These are phyloP conservation scores for Sporisorium iseilematis-ciliati DNA, from an alignment of 1,284 basidiomycete genomes.

Conservation along the genomic window DNA sequence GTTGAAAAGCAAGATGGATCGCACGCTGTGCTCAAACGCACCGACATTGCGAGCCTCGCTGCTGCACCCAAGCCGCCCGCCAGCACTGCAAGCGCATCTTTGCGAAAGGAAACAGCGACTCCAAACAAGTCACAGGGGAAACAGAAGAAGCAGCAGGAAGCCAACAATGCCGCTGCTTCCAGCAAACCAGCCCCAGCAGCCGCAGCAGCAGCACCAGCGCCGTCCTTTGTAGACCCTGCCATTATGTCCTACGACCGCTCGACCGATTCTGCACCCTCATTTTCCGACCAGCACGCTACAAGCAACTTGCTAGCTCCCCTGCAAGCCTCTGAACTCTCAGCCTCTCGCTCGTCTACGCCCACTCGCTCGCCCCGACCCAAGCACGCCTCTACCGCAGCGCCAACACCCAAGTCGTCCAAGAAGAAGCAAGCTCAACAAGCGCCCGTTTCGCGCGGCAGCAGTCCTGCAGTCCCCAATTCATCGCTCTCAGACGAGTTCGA, in stretches of 20 bases:
- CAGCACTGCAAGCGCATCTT: background rate
- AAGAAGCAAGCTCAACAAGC: slow-evolving; percentile 21
- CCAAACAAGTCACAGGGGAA: slow-evolving; percentile 19
- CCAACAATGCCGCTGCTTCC: slow-evolving; percentile 1
- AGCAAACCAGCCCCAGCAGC: slow-evolving; percentile 2
- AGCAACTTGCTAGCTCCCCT: slow-evolving; percentile 16
- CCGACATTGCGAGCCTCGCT: slow-evolving; percentile 40
- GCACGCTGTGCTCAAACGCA: slow-evolving; percentile 30
- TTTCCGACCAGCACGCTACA: slow-evolving; percentile 8
- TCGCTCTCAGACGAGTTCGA: slow-evolving; percentile 44
- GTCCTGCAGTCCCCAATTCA: slow-evolving; percentile 35
- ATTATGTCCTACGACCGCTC: slow-evolving; percentile 30
- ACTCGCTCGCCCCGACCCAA: slow-evolving; percentile 47
- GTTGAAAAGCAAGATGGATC: slow-evolving; percentile 45
- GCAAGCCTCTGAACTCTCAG: slow-evolving; percentile 20
- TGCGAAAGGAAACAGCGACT: slow-evolving; percentile 10
- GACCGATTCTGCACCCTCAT: background rate
- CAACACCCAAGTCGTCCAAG: slow-evolving; percentile 26
- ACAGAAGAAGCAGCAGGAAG: slow-evolving; percentile 16
- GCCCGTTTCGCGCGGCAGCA: slow-evolving; percentile 18
- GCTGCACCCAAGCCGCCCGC: slow-evolving; percentile 22
- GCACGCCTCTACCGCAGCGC: slow-evolving; percentile 14
- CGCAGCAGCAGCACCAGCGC: slow-evolving; percentile 6
- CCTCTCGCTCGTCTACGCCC: slow-evolving; percentile 38
- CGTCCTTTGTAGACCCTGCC: slow-evolving; percentile 26